These are phyloP conservation scores for Solanum chilense DNA, from an alignment of 257 asterid species.

Conservation along the genomic window DNA sequence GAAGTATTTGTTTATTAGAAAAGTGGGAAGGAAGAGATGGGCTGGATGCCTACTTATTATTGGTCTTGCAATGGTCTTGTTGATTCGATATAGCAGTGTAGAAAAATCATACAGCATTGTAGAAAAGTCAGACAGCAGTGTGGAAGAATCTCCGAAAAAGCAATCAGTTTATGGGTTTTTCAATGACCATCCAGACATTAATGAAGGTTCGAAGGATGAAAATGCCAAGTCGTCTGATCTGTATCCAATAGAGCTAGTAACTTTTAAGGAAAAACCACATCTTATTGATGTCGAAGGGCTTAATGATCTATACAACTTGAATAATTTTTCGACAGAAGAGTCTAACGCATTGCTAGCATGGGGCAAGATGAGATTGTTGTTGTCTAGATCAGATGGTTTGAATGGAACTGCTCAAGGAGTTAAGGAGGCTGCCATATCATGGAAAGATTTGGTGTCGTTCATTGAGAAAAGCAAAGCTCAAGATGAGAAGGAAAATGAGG, in stretches of 20 bases:
- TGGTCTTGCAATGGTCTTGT: constrained; percentile 41
- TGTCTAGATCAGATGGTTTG: constrained; percentile 80
- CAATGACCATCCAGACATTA: constrained; percentile 32
- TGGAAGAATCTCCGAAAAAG: constrained; percentile 34
- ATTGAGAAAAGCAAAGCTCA: constrained; percentile 20
- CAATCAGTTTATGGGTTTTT: constrained; percentile 64
- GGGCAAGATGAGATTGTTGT: constrained; percentile 47
- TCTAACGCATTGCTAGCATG: constrained; percentile 45
- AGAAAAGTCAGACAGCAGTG: constrained; percentile 33
- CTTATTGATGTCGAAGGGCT: constrained; percentile 40
- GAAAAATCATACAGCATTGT: constrained; percentile 37
- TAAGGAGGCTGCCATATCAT: constrained; percentile 59
- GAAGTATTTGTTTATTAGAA: not conserved
- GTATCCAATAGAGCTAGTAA: constrained; percentile 7
- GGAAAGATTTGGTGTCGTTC: constrained; percentile 30
- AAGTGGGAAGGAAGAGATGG: constrained; percentile 67
- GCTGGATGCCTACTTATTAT: constrained; percentile 48
- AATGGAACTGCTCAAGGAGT: constrained; percentile 78
- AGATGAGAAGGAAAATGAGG: constrained; percentile 1
- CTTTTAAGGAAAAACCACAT: constrained; percentile 27
- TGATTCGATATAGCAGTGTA: constrained; percentile 37
- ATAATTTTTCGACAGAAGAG: constrained; percentile 30
- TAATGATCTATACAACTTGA: constrained; percentile 33
- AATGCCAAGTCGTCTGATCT: constrained; percentile 9
- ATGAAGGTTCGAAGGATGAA: constrained; percentile 8